Base-by-base conservation (phyloP, 1,284 basidiomycete species). In the Fistulina hepatica region DNA sequence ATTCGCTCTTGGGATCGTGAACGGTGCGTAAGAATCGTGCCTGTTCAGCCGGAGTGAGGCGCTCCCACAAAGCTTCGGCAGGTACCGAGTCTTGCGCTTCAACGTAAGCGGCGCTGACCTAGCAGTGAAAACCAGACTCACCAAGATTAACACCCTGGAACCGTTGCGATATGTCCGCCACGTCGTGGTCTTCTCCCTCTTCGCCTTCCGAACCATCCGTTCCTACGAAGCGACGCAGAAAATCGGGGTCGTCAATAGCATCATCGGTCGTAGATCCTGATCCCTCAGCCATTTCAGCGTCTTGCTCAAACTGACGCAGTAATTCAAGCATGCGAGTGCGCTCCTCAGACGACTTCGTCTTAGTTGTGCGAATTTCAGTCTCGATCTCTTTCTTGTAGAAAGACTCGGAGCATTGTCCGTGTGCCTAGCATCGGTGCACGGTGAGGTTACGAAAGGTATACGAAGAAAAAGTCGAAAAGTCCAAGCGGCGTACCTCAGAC, bases 351-450 rank as follows among this genome's bases (percentile, higher is more conserved):
- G 65, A 63, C 47, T 66, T 73, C 2, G 72, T 68, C 2, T 78
- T 65, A 22, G 63, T 62, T 0, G 64, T 54, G 31, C 65, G 61
- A 39, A 84, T 77, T 20, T 79, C 73, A 2, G 58, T 55, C 44
- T 79, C 72, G 3, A 89, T 55, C 45, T 84, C 75, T 35, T 74
- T 74, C 44, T 73, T 73, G 56, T 84, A 85, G 53, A 89, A 89
- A 0, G 59, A 53, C 50, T 88, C 84, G 12, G 82, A 82, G 57
- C 84, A 89, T 52, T 69, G 65, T 2, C 63, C 59, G 53, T 88
- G 85, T 36, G 60, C 49, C 76, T 83, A 50, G 13, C 26, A 32
- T 11, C 19, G 16, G 40, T 22, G 21, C 17, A n/a, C 21, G n/a
- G 26, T 28, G 40, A 17, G 23, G n/a, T 19, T 33, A 22, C 33